These are phyloP conservation scores for Stenocarpella maydis DNA, from an alignment of 2,329 filamentous ascomycete species.

Conservation along the genomic window DNA sequence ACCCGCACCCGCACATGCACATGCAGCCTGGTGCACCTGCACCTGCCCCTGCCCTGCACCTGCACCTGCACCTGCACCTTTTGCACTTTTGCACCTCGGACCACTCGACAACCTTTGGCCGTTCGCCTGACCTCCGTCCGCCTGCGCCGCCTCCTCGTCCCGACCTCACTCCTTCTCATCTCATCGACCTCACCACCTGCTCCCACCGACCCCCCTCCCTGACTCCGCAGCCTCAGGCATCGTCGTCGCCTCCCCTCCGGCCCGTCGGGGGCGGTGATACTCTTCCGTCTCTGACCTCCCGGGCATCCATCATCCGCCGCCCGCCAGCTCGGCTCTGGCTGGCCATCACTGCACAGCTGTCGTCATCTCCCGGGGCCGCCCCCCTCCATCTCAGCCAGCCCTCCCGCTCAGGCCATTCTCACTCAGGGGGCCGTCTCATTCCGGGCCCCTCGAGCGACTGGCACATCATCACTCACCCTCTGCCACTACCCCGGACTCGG, in stretches of 20 bases:
- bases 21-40: too few species aligned
- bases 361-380: neutral
- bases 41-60: too few species aligned
- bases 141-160: constrained; percentile 1
- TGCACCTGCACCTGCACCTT: neutral
- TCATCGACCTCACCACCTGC: neutral
- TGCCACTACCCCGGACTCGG: neutral
- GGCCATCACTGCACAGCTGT: constrained; percentile 10
- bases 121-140: constrained; percentile 12
- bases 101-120: constrained; percentile 24
- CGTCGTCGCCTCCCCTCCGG: constrained; percentile 1
- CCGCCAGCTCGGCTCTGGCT: constrained; percentile 5
- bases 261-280: constrained; percentile 25
- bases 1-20: neutral
- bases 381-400: neutral
- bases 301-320: constrained; percentile 6
- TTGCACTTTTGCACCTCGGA: neutral
- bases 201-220: neutral
- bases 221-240: neutral
- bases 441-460: neutral
- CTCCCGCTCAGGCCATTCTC: constrained; percentile 8
- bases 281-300: constrained; percentile 8
- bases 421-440: neutral
- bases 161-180: constrained; percentile 23
- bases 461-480: neutral